Percentiles rank a stretch among this genome's conserved stretches.
Evolutionary conservation across 345 rosid species (phyloP).

Genomic region (Erysimum cheiranthoides): DNA sequence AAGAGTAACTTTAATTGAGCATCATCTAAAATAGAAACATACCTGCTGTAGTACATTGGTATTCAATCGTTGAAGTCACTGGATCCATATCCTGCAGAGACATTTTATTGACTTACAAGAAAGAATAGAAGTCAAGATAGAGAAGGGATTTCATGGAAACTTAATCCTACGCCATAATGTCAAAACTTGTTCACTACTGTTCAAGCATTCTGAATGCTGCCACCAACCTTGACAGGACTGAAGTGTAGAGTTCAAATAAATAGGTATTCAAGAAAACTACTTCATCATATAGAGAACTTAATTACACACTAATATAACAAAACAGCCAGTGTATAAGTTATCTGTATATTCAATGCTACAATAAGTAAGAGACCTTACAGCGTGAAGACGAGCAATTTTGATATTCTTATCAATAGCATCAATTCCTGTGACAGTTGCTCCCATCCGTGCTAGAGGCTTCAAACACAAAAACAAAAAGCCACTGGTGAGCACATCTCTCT

Average conservation of each 20-base stretch:
- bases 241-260: neutral
- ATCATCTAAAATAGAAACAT: slow-evolving; percentile 34
- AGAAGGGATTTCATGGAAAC: neutral
- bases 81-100: slow-evolving; percentile 73
- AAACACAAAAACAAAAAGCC: slow-evolving; percentile 36
- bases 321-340: neutral
- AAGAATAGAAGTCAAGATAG: neutral
- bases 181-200: neutral
- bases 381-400: slow-evolving; percentile 89
- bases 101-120: slow-evolving; percentile 30
- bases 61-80: slow-evolving; percentile 75
- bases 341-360: slow-evolving; percentile 1
- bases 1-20: slow-evolving; percentile 16
- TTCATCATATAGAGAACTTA: slow-evolving; percentile 4
- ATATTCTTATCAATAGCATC: slow-evolving; percentile 95
- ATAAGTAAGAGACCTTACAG: slow-evolving; percentile 62
- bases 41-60: slow-evolving; percentile 92
- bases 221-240: neutral
- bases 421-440: slow-evolving; percentile 90
- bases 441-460: slow-evolving; percentile 98
- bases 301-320: neutral
- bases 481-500: slow-evolving; percentile 13
- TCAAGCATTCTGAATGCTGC: neutral
- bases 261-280: neutral
- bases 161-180: neutral